phyloP scores from a whole-genome alignment of 768 basidiomycete genomes.

The Calvatia gigantea region DNA sequence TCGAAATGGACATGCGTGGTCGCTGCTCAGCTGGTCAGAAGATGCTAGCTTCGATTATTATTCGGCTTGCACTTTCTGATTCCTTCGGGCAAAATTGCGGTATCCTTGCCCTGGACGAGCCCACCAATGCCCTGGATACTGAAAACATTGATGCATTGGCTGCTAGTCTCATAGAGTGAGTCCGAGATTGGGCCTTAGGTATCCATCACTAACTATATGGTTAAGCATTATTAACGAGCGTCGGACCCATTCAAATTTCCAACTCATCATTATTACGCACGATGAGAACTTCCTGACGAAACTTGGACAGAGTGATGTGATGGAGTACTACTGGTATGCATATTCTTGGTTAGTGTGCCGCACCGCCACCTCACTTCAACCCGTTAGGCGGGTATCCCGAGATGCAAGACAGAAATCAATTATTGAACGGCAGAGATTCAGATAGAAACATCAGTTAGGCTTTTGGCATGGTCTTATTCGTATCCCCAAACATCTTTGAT shows the following conservation, averaged over 20 bases:
- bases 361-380: constrained; percentile 6
- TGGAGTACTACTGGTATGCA: constrained; percentile 92
- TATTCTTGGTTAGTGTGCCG: background rate
- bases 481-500: background rate
- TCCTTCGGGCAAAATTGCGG: constrained; percentile 98
- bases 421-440: constrained; percentile 67
- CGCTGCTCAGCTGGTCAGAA: constrained; percentile 98
- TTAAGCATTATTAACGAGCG: constrained; percentile 91
- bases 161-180: constrained; percentile 86
- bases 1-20: constrained; percentile 99
- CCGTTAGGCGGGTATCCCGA: constrained; percentile 73
- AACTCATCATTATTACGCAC: constrained; percentile 95
- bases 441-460: constrained; percentile 27
- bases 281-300: constrained; percentile 93
- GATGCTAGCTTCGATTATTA: constrained; percentile 97
- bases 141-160: constrained; percentile 97
- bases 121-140: constrained; percentile 93
- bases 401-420: constrained; percentile 72
- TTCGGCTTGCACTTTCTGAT: constrained; percentile 93
- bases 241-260: constrained; percentile 87
- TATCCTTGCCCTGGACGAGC: constrained; percentile 95
- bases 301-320: constrained; percentile 85
- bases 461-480: background rate
- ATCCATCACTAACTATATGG: constrained; percentile 8
- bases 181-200: constrained; percentile 14